Evolutionary conservation across 1,284 basidiomycete species (phyloP).

Genomic region (Phylloporus sp.): DNA sequence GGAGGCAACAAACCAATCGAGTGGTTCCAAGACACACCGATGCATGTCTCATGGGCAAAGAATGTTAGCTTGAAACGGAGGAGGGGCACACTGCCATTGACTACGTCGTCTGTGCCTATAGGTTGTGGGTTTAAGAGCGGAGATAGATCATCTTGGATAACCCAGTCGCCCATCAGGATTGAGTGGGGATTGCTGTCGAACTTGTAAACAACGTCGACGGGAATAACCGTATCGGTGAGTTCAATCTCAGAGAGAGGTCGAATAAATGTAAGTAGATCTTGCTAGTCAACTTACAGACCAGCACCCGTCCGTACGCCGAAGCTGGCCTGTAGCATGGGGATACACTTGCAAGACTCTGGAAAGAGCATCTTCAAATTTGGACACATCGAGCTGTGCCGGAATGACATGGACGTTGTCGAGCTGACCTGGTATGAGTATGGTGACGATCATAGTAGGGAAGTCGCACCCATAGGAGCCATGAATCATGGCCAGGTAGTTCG

Average conservation of each 20-base stretch:
- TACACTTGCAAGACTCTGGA: constrained; percentile 22
- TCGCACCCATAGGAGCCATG: not conserved
- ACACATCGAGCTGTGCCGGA: constrained; percentile 22
- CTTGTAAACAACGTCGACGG: constrained; percentile 16
- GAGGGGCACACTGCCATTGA: constrained; percentile 21
- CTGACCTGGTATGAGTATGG: not conserved
- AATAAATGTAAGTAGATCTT: not conserved
- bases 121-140: constrained; percentile 18
- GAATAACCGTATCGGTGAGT: constrained; percentile 22
- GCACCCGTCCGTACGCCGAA: constrained; percentile 12
- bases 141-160: constrained; percentile 29
- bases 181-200: constrained; percentile 4
- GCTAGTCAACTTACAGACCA: constrained; percentile 32
- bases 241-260: constrained; percentile 21
- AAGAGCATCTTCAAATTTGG: constrained; percentile 2
- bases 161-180: constrained; percentile 21
- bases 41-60: constrained; percentile 23
- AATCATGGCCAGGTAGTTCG: constrained; percentile 9
- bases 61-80: constrained; percentile 34
- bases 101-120: not conserved
- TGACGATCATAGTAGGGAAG: not conserved
- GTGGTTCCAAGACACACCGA: constrained; percentile 40
- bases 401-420: constrained; percentile 24
- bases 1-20: constrained; percentile 8
- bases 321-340: constrained; percentile 32